A percentile compares a stretch with the other conserved stretches of the same genome.
Conservation (phyloP, 2,329 filamentous ascomycete species). For the Dothistroma pini region DNA sequence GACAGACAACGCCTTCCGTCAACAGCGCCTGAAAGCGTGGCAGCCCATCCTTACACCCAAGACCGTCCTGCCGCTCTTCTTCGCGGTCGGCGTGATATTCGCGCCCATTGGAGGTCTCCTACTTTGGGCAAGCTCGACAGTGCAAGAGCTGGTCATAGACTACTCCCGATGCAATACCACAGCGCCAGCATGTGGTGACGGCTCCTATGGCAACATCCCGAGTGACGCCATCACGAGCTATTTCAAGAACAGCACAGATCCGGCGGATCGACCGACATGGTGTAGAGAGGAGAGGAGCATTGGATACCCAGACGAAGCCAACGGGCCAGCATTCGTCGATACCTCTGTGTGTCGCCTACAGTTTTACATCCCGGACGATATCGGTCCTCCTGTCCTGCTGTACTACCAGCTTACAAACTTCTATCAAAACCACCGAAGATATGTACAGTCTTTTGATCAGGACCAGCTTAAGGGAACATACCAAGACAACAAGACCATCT, state of each 20-base stretch:
- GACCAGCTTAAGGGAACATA: constrained; percentile 75
- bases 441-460: constrained; percentile 83
- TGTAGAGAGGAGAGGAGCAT: constrained; percentile 23
- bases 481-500: constrained; percentile 59
- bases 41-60: constrained; percentile 96
- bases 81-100: constrained; percentile 85
- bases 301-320: constrained; percentile 19
- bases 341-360: constrained; percentile 64
- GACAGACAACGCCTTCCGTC: constrained; percentile 89
- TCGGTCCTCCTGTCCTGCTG: constrained; percentile 78
- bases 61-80: constrained; percentile 87
- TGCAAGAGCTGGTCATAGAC: constrained; percentile 85
- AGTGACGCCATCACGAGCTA: constrained; percentile 57
- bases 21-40: constrained; percentile 97
- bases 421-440: constrained; percentile 97
- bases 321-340: constrained; percentile 24
- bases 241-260: constrained; percentile 57
- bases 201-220: constrained; percentile 51
- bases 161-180: constrained; percentile 71
- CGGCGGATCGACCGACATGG: constrained; percentile 30
- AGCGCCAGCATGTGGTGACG: constrained; percentile 45
- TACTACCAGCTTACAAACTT: constrained; percentile 98
- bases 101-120: constrained; percentile 86
- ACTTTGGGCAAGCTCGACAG: constrained; percentile 78
- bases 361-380: constrained; percentile 74